Conservation (phyloP, 164 flowering plant species). For the Kingdonia uniflora region DNA sequence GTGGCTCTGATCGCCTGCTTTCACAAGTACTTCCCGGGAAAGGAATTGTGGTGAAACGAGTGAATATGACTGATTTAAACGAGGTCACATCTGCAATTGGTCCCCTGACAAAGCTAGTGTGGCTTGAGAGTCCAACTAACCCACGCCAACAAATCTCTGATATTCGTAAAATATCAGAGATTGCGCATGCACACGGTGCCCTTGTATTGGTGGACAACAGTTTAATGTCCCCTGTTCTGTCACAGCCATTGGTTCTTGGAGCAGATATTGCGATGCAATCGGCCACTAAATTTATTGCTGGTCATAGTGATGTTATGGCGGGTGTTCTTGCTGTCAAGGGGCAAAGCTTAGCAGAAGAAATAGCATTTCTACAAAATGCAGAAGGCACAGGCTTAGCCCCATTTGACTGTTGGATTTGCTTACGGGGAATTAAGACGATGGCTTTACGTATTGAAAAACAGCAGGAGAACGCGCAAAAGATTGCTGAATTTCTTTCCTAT, state of each 20-base stretch:
- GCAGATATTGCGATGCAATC: conserved; percentile 93
- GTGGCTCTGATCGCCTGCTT: conserved; percentile 91
- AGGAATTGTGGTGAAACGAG: conserved; percentile 82
- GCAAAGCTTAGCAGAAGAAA: no score
- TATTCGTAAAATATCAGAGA: conserved; percentile 74
- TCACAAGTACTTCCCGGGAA: conserved; percentile 70
- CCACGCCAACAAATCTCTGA: conserved; percentile 85
- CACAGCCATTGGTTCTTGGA: conserved; percentile 85
- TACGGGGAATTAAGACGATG: conserved; percentile 93
- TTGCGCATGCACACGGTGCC: conserved; percentile 79
- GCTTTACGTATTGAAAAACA: conserved; percentile 88
- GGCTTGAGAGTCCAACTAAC: conserved; percentile 98
- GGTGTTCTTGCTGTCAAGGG: no score
- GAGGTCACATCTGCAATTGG: conserved; percentile 80
- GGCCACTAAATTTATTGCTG: conserved; percentile 90
- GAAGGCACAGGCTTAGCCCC: conserved; percentile 95
- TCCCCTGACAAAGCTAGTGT: conserved; percentile 82
- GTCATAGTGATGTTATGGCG: conserved; percentile 94
- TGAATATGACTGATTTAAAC: conserved; percentile 24
- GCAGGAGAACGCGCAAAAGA: conserved; percentile 95
- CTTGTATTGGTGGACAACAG: conserved; percentile 91
- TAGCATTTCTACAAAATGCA: conserved; percentile 90
- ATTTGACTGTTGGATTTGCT: conserved; percentile 91
- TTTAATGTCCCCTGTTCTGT: conserved; percentile 91
- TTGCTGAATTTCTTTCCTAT: conserved; percentile 78